phyloP scores from a whole-genome alignment of 2,329 filamentous ascomycete genomes.

The Botrytis fragariae region DNA sequence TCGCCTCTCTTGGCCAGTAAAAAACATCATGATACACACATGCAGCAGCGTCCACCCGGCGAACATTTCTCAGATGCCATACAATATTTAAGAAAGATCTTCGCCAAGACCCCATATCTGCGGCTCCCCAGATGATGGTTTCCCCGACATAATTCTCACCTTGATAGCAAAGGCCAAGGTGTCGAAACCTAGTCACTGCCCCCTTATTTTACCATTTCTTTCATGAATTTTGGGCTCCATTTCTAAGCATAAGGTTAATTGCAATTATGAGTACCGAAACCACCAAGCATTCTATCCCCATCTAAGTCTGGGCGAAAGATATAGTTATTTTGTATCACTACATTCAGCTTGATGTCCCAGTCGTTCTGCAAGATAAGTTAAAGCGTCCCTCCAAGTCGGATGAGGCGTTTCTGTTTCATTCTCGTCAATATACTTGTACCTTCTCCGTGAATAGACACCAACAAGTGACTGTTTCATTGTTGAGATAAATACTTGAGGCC shows the following conservation, averaged over 20 bases:
- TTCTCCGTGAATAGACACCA: neutral
- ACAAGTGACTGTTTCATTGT: neutral
- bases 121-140: constrained; percentile 16
- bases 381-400: neutral
- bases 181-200: neutral
- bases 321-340: neutral
- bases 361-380: neutral
- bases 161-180: neutral
- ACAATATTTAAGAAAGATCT: neutral
- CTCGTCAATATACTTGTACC: neutral
- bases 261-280: neutral
- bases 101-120: constrained; percentile 12
- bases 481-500: neutral
- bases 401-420: neutral
- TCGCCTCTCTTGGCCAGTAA: constrained; percentile 19
- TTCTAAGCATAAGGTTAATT: neutral
- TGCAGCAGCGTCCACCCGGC: neutral
- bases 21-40: neutral
- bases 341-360: neutral
- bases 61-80: neutral
- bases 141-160: neutral
- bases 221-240: neutral
- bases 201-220: neutral
- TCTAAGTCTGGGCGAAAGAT: constrained; percentile 6
- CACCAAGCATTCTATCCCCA: neutral